phyloP scores from a whole-genome alignment of 345 rosid genomes.

The Garcia nutans region DNA sequence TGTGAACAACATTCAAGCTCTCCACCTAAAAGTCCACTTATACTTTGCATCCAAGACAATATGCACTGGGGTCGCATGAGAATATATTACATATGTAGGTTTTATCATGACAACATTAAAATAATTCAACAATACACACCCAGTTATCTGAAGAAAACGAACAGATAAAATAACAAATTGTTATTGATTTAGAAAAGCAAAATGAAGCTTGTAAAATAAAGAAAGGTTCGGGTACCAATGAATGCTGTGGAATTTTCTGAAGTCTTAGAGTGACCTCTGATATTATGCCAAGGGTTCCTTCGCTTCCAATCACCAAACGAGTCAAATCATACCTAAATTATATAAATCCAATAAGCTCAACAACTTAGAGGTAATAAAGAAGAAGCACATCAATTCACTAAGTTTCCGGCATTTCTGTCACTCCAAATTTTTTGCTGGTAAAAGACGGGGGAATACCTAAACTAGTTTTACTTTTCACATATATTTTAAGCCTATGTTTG shows the following conservation, averaged over 20 bases:
- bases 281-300: slow-evolving; percentile 87
- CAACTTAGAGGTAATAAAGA: neutral
- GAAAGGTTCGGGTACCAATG: slow-evolving; percentile 58
- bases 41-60: neutral
- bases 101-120: neutral
- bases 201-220: neutral
- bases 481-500: too few species aligned
- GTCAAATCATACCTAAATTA: slow-evolving; percentile 78
- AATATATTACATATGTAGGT: neutral
- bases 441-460: neutral
- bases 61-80: neutral
- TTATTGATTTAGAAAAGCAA: slow-evolving; percentile 9
- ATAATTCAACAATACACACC: neutral
- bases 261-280: slow-evolving; percentile 87
- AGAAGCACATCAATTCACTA: neutral
- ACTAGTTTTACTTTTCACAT: neutral
- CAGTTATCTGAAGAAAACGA: neutral
- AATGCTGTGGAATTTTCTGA: slow-evolving; percentile 86
- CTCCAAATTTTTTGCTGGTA: neutral
- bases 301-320: slow-evolving; percentile 87
- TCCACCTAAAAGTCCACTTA: neutral
- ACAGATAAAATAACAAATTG: neutral
- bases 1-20: neutral
- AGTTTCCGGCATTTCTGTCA: neutral
- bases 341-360: slow-evolving; percentile 16